Evolutionary conservation across 31 red algal species (phyloP).

Genomic region (Porphyra umbilicalis): DNA sequence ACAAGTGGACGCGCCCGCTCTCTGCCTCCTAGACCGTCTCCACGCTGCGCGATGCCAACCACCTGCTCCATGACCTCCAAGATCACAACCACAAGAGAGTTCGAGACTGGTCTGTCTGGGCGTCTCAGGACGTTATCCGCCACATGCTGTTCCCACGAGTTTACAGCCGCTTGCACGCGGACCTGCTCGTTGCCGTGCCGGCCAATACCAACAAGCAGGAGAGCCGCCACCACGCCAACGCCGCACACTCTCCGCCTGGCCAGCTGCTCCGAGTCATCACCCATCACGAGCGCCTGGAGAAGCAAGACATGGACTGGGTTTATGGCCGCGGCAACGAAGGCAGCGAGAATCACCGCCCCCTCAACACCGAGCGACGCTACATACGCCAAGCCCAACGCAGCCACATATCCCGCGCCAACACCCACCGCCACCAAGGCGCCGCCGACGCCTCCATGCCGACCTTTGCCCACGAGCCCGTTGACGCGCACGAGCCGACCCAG

Average conservation of each 20-base stretch:
- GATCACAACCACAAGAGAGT: background rate
- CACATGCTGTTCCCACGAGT: background rate
- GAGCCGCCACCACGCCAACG: background rate
- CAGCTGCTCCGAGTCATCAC: background rate
- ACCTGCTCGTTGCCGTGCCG: background rate
- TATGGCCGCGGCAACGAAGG: background rate
- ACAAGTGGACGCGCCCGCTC: background rate
- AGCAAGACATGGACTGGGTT: background rate
- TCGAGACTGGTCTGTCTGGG: background rate
- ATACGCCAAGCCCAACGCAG: background rate
- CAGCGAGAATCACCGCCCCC: background rate
- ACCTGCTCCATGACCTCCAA: background rate
- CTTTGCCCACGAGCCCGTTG: too few species aligned
- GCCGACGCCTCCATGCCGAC: background rate
- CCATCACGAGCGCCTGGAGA: background rate
- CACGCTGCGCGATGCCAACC: background rate
- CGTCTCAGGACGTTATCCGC: background rate
- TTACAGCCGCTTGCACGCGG: background rate
- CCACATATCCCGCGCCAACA: background rate
- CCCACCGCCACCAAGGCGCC: background rate
- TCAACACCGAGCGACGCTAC: background rate
- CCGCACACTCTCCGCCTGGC: background rate
- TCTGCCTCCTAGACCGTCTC: too few species aligned
- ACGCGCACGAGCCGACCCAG: too few species aligned
- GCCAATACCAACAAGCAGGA: background rate